Percentiles rank a stretch among this genome's conserved stretches.
Conservation (phyloP, 1,139 yeast genomes). For the Sugiyamaella novakii region DNA sequence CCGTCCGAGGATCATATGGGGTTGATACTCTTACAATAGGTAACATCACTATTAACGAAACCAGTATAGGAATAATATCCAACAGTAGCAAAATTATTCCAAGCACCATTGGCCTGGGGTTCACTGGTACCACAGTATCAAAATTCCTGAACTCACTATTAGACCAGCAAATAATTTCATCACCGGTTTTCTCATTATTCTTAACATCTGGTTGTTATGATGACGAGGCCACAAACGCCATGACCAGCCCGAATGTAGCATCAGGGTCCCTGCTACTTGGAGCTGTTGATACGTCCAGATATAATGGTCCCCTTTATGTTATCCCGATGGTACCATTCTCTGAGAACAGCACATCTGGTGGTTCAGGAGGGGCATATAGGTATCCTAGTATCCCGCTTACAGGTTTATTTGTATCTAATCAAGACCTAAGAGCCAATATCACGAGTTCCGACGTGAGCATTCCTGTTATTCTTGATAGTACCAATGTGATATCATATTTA, state of each 20-base stretch:
- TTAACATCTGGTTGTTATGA: conserved; percentile 13
- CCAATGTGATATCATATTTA: conserved; percentile 54
- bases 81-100: conserved; percentile 23
- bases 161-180: conserved; percentile 17
- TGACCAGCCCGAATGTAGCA: background rate
- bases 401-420: conserved; percentile 52
- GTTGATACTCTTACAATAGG: conserved; percentile 20
- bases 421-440: conserved; percentile 46
- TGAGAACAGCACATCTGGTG: conserved; percentile 2
- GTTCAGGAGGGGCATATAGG: conserved; percentile 21
- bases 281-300: conserved; percentile 30
- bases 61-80: conserved; percentile 30
- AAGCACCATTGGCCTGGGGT: conserved; percentile 33
- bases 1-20: conserved; percentile 26
- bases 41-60: conserved; percentile 17
- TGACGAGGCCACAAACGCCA: conserved; percentile 3
- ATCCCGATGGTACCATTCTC: conserved; percentile 28
- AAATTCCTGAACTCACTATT: conserved; percentile 17
- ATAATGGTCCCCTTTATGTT: conserved; percentile 28
- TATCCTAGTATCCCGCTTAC: conserved; percentile 61
- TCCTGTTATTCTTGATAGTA: conserved; percentile 66
- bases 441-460: conserved; percentile 42
- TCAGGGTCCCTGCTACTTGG: conserved; percentile 30
- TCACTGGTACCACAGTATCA: conserved; percentile 11
- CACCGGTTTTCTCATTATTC: conserved; percentile 29